These are phyloP conservation scores for Tetrapyrgos nigripes DNA, from an alignment of 1,284 basidiomycete genomes.

Conservation along the genomic window DNA sequence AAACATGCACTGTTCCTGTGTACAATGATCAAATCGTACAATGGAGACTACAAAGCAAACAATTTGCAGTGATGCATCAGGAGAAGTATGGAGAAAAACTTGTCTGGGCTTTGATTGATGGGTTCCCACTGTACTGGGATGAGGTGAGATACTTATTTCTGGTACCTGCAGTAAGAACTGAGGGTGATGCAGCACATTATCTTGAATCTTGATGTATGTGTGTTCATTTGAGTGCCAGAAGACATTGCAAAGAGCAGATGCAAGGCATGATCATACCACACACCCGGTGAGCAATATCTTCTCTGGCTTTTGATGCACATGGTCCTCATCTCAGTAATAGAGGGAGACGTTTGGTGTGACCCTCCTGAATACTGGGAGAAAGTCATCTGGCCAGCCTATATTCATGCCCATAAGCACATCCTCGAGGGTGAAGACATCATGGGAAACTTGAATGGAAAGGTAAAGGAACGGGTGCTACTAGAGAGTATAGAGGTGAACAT, in stretches of 20 bases:
- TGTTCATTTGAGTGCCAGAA: conserved; percentile 1
- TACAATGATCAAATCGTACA: neutral
- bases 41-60: neutral
- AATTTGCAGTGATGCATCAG: neutral
- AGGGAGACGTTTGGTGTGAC: conserved; percentile 47
- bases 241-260: neutral
- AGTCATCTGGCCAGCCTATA: conserved; percentile 94
- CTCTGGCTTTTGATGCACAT: neutral
- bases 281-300: conserved; percentile 1
- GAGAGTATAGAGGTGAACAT: conserved; percentile 51
- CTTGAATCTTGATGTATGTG: neutral
- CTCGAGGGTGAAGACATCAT: conserved; percentile 84
- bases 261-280: neutral
- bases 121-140: conserved; percentile 12
- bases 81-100: conserved; percentile 4
- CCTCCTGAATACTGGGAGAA: conserved; percentile 93
- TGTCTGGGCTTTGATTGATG: conserved; percentile 9
- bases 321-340: neutral
- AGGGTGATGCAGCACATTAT: neutral
- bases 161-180: neutral
- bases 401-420: conserved; percentile 80
- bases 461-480: conserved; percentile 61
- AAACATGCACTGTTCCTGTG: neutral
- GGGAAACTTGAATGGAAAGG: conserved; percentile 60
- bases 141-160: neutral